Base-by-base conservation (phyloP, 2,329 filamentous ascomycete genomes). In the Xylaria sp. region DNA sequence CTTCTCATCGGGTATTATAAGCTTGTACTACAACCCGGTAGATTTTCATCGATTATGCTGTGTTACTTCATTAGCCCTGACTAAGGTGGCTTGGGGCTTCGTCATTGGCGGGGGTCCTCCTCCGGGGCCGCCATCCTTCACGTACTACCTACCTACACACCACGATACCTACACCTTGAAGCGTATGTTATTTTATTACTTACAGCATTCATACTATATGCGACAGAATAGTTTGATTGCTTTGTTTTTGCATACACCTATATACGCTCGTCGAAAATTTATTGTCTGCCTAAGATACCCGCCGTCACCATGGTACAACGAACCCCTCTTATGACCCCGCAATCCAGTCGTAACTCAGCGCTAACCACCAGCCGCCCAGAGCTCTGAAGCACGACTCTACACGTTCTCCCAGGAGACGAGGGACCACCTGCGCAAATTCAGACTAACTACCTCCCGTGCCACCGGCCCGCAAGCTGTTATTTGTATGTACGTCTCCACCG, bases 391-490 rank as follows among this genome's bases (percentile, higher is more conserved):
- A 71, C 88, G 94, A 75, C 88, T 98, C 71, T 98, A 97, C 84
- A 93, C 92, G 68, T 97, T 98, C 88, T 97, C 94, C 39, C 88
- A 90, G 72, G 93, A 96, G 83, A 97, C 94, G 55, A 96, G 92
- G 82, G 90, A 94, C 73, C 91, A 94, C 78, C 89, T 99, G 73
- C 92, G 93, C 81, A 98, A 98, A 83, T 99, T 99, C 84, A 92
- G 96, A 60, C 87, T 99, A 33, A 90, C 91, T 31, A 98, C 96
- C 1, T 98, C 94, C 41, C 87, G 96, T 73, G 90, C 94, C 62
- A 95, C 75, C 79, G 90, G 91, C 56, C 92, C 94, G 0, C 94
- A 98, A 84, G 96, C 94, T 70, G 90, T 97, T 71, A 97, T 99
- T 75, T 98, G 96, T 98, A 92, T 82, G 91, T 86, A 80, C 75